Evolutionary conservation across 169 alveolate genomes (phyloP), one percentile per base, ranked within the genome.

Genomic region (Besnoitia besnoiti): DNA sequence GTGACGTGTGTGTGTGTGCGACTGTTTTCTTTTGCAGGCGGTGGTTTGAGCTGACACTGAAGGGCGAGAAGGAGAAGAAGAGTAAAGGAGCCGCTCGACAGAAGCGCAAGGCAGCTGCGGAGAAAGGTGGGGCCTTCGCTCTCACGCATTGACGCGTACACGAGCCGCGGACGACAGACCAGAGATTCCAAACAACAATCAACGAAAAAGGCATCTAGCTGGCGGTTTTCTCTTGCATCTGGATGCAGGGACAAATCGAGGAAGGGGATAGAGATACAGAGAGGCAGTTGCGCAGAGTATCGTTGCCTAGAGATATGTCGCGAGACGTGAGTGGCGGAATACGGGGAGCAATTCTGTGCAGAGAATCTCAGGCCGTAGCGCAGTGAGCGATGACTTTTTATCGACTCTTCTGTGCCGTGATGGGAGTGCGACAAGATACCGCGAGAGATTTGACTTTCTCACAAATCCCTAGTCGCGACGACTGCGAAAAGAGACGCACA

Each of bases 11-110:
- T 62, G 39, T 62, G 44, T 33, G 35, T 24, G 8, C 27, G 19
- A 2, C 27, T 80, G 62, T 80, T 10, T 0, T 0, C 24, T 49
- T 55, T 39, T 51, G 55, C 89, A 91, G 91, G 89, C 94, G 91
- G 30, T 91, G 94, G 94, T 85, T 85, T 73, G 85, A 50, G 44
- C 92, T 91, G 37, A 85, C 77, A 39, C 80, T 85, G 61, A 84
- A 73, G 89, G 49, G n/a, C 30, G 90, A 84, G 75, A 91, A 91
- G 67, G 73, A 84, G 85, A 44, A 79, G 89, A 75, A 79, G 94
- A 55, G 37, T n/a, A 30, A 55, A 79, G 79, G 50, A 35, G 50
- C 89, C 24, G 92, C 47, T n/a, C 50, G 37, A 35, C 73, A 55
- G 90, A 85, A n/a, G 47, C 82, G 82, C 82, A n/a, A 73, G 44